Conservation (phyloP, 306 rosid species). For the Prunus dulcis region DNA sequence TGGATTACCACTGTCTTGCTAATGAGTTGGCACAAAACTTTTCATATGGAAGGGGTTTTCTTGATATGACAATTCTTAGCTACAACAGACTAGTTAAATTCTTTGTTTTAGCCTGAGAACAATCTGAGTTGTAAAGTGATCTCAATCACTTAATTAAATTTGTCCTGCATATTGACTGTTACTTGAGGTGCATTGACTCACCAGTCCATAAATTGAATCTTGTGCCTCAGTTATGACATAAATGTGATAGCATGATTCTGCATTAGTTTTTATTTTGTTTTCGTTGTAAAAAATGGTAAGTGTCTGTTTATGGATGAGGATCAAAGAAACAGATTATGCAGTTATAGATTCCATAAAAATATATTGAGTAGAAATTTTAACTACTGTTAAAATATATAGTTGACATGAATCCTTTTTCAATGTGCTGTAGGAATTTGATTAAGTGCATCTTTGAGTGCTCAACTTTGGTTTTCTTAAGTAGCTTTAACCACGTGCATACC, state of each 20-base stretch:
- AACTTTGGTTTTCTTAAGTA: background rate
- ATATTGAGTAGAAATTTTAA: background rate
- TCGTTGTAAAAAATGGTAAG: background rate
- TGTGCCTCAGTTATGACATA: background rate
- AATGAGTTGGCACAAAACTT: background rate
- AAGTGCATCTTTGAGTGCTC: background rate
- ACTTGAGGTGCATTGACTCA: background rate
- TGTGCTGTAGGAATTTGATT: background rate
- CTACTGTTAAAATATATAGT: background rate
- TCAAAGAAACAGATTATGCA: background rate
- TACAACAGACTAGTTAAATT: background rate
- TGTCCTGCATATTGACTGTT: background rate
- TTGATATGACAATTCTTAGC: background rate
- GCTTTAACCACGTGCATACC: background rate
- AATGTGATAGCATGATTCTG: background rate
- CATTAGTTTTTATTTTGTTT: background rate
- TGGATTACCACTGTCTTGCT: constrained; percentile 2
- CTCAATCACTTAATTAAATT: background rate
- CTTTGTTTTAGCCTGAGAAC: background rate
- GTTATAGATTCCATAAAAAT: background rate
- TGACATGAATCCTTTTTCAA: constrained; percentile 2
- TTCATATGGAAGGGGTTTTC: background rate
- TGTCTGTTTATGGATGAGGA: background rate
- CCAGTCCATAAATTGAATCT: background rate
- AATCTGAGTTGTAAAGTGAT: background rate